phyloP scores from a whole-genome alignment of 768 basidiomycete species.

The Boletellus ananas region DNA sequence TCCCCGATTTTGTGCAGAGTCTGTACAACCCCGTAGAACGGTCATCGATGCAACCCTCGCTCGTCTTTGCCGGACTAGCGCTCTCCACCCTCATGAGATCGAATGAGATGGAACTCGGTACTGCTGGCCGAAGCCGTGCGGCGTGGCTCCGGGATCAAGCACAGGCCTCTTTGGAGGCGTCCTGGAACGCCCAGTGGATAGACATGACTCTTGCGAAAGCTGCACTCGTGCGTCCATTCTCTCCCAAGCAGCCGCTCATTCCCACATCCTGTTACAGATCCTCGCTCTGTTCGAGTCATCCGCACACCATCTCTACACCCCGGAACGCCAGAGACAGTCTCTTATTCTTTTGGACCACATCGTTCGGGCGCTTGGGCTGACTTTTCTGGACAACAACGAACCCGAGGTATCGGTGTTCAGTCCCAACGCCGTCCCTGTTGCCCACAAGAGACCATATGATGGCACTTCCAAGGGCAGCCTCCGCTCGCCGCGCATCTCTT shows the following conservation, averaged over 20 bases:
- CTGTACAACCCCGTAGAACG: slow-evolving; percentile 52
- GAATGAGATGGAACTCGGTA: slow-evolving; percentile 58
- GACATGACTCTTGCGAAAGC: slow-evolving; percentile 70
- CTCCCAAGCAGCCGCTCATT: background rate
- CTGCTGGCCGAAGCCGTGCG: slow-evolving; percentile 53
- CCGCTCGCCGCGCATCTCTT: slow-evolving; percentile 26
- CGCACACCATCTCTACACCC: slow-evolving; percentile 61
- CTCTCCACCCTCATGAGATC: slow-evolving; percentile 71
- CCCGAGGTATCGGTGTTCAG: slow-evolving; percentile 49
- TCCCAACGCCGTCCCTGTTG: slow-evolving; percentile 48
- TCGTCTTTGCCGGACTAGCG: slow-evolving; percentile 65
- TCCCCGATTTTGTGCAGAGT: slow-evolving; percentile 48
- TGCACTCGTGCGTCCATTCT: slow-evolving; percentile 48
- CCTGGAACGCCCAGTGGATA: slow-evolving; percentile 49
- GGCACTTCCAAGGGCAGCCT: slow-evolving; percentile 24
- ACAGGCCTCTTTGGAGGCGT: slow-evolving; percentile 47
- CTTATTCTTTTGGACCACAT: slow-evolving; percentile 62
- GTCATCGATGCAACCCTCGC: slow-evolving; percentile 60
- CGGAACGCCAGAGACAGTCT: slow-evolving; percentile 49
- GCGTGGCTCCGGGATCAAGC: slow-evolving; percentile 55
- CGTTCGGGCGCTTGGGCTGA: slow-evolving; percentile 52
- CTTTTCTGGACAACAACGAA: slow-evolving; percentile 55
- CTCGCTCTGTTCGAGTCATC: slow-evolving; percentile 76
- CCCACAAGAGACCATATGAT: slow-evolving; percentile 32
- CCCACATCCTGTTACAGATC: slow-evolving; percentile 43